A percentile compares a stretch with the other conserved stretches of the same genome.
Conservation (phyloP, 257 asterid genomes). For the Fraxinus quadrangulata region DNA sequence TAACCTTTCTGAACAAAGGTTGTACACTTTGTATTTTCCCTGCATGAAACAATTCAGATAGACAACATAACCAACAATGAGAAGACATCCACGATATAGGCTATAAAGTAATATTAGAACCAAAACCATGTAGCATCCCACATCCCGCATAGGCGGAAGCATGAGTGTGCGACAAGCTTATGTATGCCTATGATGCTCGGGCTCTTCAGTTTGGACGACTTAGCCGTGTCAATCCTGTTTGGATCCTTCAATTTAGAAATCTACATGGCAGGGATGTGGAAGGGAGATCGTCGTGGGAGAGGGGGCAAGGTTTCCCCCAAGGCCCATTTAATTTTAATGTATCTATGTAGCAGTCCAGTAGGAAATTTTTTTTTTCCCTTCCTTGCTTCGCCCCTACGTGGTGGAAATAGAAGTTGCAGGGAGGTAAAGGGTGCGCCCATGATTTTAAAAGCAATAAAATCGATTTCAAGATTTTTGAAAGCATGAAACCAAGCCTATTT, state of each 20-base stretch:
- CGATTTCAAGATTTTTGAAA: too few relatives aligned
- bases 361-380: too few relatives aligned
- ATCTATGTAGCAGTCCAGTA: too few relatives aligned
- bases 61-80: constrained; percentile 3
- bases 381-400: too few relatives aligned
- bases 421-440: too few relatives aligned
- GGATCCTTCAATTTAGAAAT: not conserved
- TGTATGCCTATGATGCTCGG: not conserved
- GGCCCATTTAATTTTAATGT: too few relatives aligned
- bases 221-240: not conserved
- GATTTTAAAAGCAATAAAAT: too few relatives aligned
- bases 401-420: too few relatives aligned
- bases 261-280: not conserved
- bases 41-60: constrained; percentile 36
- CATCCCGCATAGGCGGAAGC: not conserved
- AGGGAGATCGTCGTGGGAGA: too few relatives aligned
- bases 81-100: constrained; percentile 15
- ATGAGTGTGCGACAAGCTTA: not conserved
- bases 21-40: constrained; percentile 95
- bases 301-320: too few relatives aligned
- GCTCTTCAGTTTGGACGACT: not conserved
- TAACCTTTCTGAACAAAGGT: constrained; percentile 96
- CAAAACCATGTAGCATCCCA: not conserved
- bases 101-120: constrained; percentile 8
- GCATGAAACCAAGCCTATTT: too few relatives aligned